phyloP scores from a whole-genome alignment of 371 early-diverging fungal genomes.

The Mucor lusitanicus region DNA sequence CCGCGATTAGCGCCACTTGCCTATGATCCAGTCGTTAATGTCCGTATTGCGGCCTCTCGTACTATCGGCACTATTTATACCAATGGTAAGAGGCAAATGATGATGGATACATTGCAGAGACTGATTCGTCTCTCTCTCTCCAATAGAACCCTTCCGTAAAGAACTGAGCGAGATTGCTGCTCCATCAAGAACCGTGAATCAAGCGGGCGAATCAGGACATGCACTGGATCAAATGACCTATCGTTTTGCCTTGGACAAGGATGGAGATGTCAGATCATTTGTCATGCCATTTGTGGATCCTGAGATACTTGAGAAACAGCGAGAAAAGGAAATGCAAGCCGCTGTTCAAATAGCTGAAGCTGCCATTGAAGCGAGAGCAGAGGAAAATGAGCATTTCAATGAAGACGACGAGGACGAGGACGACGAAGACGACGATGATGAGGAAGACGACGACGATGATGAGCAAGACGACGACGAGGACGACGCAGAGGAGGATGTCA shows the following conservation, averaged over 20 bases:
- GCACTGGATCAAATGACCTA: constrained; percentile 28
- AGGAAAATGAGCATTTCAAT: neutral
- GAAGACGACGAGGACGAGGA: constrained; percentile 6
- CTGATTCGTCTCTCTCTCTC: neutral
- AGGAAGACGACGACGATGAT: constrained; percentile 3
- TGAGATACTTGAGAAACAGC: constrained; percentile 20
- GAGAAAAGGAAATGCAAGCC: constrained; percentile 16
- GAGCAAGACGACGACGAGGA: neutral
- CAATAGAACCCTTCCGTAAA: constrained; percentile 20
- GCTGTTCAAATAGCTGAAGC: constrained; percentile 8
- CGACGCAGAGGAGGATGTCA: neutral
- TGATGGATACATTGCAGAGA: neutral
- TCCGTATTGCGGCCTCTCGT: constrained; percentile 39
- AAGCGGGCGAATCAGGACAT: constrained; percentile 18
- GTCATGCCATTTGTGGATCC: constrained; percentile 26
- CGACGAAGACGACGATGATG: neutral
- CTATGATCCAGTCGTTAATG: constrained; percentile 40
- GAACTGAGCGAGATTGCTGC: constrained; percentile 28
- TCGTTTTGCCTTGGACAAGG: constrained; percentile 28
- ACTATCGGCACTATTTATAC: constrained; percentile 29
- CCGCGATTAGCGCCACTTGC: constrained; percentile 36
- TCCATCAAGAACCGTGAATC: constrained; percentile 17
- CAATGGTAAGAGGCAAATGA: constrained; percentile 19
- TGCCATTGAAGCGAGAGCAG: constrained; percentile 1
- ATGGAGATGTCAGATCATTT: constrained; percentile 34